Percentiles rank a stretch among this genome's conserved stretches.
Conservation (phyloP, 139 green algal species). For the Chlorella sorokiniana region DNA sequence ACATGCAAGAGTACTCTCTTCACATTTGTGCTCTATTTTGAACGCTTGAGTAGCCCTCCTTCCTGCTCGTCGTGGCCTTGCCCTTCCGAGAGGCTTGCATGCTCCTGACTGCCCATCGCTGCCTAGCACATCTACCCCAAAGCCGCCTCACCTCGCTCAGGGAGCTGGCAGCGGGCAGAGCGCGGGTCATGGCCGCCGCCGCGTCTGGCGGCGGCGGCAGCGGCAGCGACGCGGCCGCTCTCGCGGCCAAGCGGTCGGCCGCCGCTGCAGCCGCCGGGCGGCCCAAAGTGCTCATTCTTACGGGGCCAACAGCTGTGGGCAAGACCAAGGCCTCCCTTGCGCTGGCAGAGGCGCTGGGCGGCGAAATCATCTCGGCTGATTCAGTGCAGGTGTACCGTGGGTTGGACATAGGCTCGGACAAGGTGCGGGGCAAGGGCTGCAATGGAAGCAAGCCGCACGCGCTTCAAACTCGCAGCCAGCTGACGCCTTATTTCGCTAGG, state of each 20-base stretch:
- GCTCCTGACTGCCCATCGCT: not conserved
- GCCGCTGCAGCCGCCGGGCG: not conserved
- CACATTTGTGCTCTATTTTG: not conserved
- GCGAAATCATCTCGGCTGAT: conserved; percentile 95
- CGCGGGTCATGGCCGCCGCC: not conserved
- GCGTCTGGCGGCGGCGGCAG: not conserved
- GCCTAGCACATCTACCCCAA: not conserved
- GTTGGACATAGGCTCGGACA: conserved; percentile 93
- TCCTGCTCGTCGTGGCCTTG: not conserved
- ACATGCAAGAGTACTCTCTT: no score
- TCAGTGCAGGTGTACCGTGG: conserved; percentile 93
- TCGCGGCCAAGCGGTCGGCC: no score
- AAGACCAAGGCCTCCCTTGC: conserved; percentile 85
- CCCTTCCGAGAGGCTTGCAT: not conserved
- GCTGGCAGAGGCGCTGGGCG: conserved; percentile 79
- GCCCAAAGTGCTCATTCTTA: conserved; percentile 84
- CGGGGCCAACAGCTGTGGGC: conserved; percentile 91
- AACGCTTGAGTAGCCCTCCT: no score
- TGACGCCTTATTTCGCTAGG: no score
- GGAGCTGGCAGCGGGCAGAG: not conserved
- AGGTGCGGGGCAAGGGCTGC: conserved; percentile 51
- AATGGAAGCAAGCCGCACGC: no score
- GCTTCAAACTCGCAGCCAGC: no score
- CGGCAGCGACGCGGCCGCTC: not conserved
- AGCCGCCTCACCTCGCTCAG: not conserved